Base-by-base conservation (phyloP, 75 land plant species). In the Cupressus sempervirens region DNA sequence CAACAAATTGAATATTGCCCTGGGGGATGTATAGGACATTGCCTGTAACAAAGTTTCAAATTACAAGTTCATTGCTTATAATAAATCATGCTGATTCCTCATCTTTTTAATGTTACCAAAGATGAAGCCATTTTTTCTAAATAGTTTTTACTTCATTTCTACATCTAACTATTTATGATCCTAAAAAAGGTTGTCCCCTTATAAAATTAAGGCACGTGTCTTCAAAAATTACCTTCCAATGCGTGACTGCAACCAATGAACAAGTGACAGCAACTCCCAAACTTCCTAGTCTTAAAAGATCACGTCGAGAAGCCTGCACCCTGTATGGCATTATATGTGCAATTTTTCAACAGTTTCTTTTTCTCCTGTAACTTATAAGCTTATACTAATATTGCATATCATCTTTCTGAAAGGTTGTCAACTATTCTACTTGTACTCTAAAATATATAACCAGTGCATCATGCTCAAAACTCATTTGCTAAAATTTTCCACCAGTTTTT, bases 1-100 rank as follows among this genome's bases (percentile, higher is more conserved):
- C 29, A 96, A 82, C 34, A 85, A 72, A 87, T 96, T 98, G 87
- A 93, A 81, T 48, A 96, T 58, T 82, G 92, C 99, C 83, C 91
- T 94, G 41, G 94, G 93, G 75, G 98, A 98, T 62, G 89, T 88
- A 93, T 94, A 96, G 68, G 95, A 94, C 95, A 98, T 96, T 77
- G 93, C 98, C 98, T 96, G 93, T 43, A 85, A 87, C 32, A 26
- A 62, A 50, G 32, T 12, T 54, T 82, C 83, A 53, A 0, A 53
- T 52, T 52, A 34, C 53, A 13, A 54, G 30, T 20, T 52, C 20
- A 52, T 12, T 52, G n/a, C 53, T 23, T 82, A 38, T 14, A 53
- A 26, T 30, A 36, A 82, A 54, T 3, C 1, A 0, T 53, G 83
- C 8, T 54, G 35, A 54, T 34, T 82, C 40, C 3, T 54, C 56